Percentiles rank a stretch among this genome's conserved stretches.
phyloP scores from a whole-genome alignment of 2,329 filamentous ascomycete genomes.

The Westerdykella ornata region DNA sequence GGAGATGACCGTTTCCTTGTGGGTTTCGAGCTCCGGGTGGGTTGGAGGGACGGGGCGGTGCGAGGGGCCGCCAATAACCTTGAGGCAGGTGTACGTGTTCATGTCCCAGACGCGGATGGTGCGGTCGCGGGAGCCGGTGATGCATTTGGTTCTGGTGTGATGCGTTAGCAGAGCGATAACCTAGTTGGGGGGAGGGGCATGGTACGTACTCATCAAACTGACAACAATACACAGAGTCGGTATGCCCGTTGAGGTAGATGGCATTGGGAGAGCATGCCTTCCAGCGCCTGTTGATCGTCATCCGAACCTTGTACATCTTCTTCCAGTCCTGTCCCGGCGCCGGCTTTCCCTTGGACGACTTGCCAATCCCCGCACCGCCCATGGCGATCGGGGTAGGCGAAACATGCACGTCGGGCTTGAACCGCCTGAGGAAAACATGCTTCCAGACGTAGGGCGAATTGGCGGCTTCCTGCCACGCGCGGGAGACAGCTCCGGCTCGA shows the following conservation, averaged over 20 bases:
- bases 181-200: neutral
- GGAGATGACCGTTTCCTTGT: conserved; percentile 41
- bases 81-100: conserved; percentile 74
- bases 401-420: conserved; percentile 43
- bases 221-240: conserved; percentile 93
- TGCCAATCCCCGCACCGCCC: conserved; percentile 50
- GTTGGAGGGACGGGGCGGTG: conserved; percentile 49
- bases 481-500: conserved; percentile 51
- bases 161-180: conserved; percentile 29
- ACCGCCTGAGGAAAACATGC: conserved; percentile 53
- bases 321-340: conserved; percentile 66
- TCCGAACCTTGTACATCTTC: conserved; percentile 71
- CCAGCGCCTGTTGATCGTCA: conserved; percentile 73
- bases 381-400: conserved; percentile 44
- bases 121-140: conserved; percentile 90
- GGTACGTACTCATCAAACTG: conserved; percentile 85
- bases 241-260: conserved; percentile 86
- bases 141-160: conserved; percentile 71
- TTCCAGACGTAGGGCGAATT: conserved; percentile 56
- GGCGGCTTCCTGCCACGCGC: conserved; percentile 50
- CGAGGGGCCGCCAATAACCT: conserved; percentile 74
- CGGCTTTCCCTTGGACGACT: conserved; percentile 42
- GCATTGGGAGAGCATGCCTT: conserved; percentile 68
- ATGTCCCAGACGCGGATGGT: conserved; percentile 97
- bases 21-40: conserved; percentile 38